phyloP scores from a whole-genome alignment of 2,329 filamentous ascomycete species.

The Cladorrhinum sp. region DNA sequence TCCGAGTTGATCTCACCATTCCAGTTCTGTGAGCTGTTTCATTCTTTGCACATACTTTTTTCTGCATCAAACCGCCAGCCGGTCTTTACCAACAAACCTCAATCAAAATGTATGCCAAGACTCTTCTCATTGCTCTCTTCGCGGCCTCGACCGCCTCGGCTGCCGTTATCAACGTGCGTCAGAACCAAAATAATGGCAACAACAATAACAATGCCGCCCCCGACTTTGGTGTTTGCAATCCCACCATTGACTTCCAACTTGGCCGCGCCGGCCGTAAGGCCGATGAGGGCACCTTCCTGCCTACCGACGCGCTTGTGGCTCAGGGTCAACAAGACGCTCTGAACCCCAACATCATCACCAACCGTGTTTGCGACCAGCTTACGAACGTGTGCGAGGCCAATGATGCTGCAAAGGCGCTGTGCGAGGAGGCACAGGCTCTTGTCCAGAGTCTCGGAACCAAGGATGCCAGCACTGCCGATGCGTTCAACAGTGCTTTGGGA shows the following conservation, averaged over 20 bases:
- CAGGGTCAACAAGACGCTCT: slow-evolving; percentile 54
- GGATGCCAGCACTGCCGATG: slow-evolving; percentile 47
- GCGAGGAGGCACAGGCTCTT: slow-evolving; percentile 46
- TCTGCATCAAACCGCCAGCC: slow-evolving; percentile 23
- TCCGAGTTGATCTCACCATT: slow-evolving; percentile 25
- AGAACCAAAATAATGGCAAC: slow-evolving; percentile 18
- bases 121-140: slow-evolving; percentile 25
- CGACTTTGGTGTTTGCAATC: slow-evolving; percentile 49
- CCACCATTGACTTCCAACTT: slow-evolving; percentile 54
- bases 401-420: slow-evolving; percentile 48
- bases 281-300: slow-evolving; percentile 57
- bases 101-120: slow-evolving; percentile 28
- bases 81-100: slow-evolving; percentile 20
- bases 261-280: slow-evolving; percentile 49
- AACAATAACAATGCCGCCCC: slow-evolving; percentile 32
- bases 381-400: slow-evolving; percentile 64
- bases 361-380: slow-evolving; percentile 68
- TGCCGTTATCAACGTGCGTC: slow-evolving; percentile 19
- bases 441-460: slow-evolving; percentile 49
- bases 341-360: slow-evolving; percentile 71
- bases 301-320: slow-evolving; percentile 52
- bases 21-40: slow-evolving; percentile 30
- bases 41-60: slow-evolving; percentile 19
- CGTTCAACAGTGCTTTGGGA: slow-evolving; percentile 43
- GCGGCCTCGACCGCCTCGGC: slow-evolving; percentile 26